Base-by-base conservation (phyloP, 139 green algal species). In the Nannochloris sp. region DNA sequence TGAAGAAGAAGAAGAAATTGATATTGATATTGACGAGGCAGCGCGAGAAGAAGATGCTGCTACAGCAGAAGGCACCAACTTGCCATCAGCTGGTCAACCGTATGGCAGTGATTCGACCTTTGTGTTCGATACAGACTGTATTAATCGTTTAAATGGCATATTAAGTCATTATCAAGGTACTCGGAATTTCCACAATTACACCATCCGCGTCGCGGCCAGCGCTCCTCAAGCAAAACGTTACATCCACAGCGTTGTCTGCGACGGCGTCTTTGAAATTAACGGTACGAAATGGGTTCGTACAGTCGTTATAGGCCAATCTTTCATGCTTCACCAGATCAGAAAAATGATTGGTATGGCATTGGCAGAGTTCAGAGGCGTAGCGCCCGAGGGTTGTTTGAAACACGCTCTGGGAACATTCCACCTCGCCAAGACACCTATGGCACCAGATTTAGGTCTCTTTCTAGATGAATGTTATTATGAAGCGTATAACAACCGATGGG, bases 151-250 rank as follows among this genome's bases (percentile, higher is more conserved):
- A 27, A 76, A 83, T 3, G 42, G 53, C 12, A 76, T 95, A n/a
- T 78, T 98, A 53, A 0, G 27, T 3, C 45, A 82, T 54, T 98
- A 83, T 69, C 65, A 80, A 59, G 92, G 91, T 39, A 96, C 86
- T 23, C 91, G 96, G 75, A 96, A 92, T 74, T 96, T 90, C 68
- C 85, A 95, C 82, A 97, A 96, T 73, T 97, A 84, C 79, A 95
- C 91, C 2, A 44, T 81, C 19, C 64, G 70, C 35, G 54, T 81
- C 71, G 10, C 53, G 4, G 33, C 68, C 2, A 62, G 3, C 14
- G 70, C 76, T 14, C 64, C 78, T 8, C 47, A 75, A 13, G 85
- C 79, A 34, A 83, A 77, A 56, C 79, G 87, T 9, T 88, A 88
- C 74, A 89, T 93, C 45, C 42, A 90, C 9, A 76, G 39, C n/a